A percentile compares a stretch with the other conserved stretches of the same genome.
Conservation (phyloP, 2,329 filamentous ascomycete species). For the Proliferodiscus dingleyae region DNA sequence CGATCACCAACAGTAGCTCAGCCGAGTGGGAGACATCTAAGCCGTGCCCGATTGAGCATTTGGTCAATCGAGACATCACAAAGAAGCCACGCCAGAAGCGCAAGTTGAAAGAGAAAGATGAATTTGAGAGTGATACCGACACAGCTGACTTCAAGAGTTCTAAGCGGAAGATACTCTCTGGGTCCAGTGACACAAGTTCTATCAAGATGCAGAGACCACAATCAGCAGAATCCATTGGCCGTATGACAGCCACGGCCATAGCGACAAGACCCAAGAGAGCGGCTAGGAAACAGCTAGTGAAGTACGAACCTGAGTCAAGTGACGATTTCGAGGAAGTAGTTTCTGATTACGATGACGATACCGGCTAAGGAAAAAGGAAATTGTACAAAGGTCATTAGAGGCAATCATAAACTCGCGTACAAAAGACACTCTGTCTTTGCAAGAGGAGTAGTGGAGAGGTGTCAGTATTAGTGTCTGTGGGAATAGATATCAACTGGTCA, state of each 20-base stretch:
- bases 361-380: too few species aligned
- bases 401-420: too few species aligned
- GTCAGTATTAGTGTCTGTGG: too few species aligned
- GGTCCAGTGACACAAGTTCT: neutral
- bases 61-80: constrained; percentile 49
- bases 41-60: constrained; percentile 55
- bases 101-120: neutral
- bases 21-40: constrained; percentile 55
- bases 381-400: too few species aligned
- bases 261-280: neutral
- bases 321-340: neutral
- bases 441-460: too few species aligned
- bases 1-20: constrained; percentile 51
- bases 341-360: neutral
- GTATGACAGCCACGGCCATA: too few species aligned
- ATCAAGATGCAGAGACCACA: too few species aligned
- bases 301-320: neutral
- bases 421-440: too few species aligned
- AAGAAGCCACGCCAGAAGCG: constrained; percentile 34
- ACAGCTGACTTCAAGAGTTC: too few species aligned
- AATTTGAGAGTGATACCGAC: neutral
- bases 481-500: too few species aligned
- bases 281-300: neutral
- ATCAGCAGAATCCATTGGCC: too few species aligned
- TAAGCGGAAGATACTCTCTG: neutral